Evolutionary conservation across 1,284 basidiomycete species (phyloP), one percentile per base, ranked within the genome.

Genomic region (Cutaneotrichosporon cutaneum): DNA sequence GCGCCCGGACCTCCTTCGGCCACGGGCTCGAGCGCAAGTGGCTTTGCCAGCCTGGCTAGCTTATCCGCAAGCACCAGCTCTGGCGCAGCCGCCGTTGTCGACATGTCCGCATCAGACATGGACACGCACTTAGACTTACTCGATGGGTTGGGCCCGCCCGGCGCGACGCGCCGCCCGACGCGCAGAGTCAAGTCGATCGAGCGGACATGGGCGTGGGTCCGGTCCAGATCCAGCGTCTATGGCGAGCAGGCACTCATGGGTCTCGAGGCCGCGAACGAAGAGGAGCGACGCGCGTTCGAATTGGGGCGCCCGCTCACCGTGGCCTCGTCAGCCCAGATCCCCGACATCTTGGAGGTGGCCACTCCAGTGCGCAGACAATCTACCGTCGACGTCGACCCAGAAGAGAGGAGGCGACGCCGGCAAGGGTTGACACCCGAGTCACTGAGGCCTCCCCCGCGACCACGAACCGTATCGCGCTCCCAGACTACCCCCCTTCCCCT

Each of bases 191-290:
- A 59, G 42, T 61, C 59, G 42, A 66, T 66, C 33, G 65, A 66
- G 39, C 59, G 65, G 9, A 66, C 65, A 5, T 66, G 65, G 65
- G 53, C 54, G 7, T 66, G 65, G 65, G 65, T 66, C n/a, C 62
- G 62, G 39, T 66, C 65, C 1, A 57, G 65, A n/a, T 66, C 65
- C 4, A 59, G 56, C 13, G 59, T 66, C 22, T 66, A 66, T 39
- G 64, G 64, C 48, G 65, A 64, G 54, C 47, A 54, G 13, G 57
- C 56, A 16, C 50, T 64, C 24, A 42, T 63, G 42, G 39, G 48
- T 22, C 56, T 55, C 21, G 54, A 57, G 24, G 48, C 26, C 18
- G 35, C 30, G 33, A 36, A 56, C 24, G 61, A 63, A 3, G 50
- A 63, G 21, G 58, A 55, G 13, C 35, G 30, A 16, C 45, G 42